Evolutionary conservation across 2,329 filamentous ascomycete genomes (phyloP).

Genomic region (Coniella lustricola): DNA sequence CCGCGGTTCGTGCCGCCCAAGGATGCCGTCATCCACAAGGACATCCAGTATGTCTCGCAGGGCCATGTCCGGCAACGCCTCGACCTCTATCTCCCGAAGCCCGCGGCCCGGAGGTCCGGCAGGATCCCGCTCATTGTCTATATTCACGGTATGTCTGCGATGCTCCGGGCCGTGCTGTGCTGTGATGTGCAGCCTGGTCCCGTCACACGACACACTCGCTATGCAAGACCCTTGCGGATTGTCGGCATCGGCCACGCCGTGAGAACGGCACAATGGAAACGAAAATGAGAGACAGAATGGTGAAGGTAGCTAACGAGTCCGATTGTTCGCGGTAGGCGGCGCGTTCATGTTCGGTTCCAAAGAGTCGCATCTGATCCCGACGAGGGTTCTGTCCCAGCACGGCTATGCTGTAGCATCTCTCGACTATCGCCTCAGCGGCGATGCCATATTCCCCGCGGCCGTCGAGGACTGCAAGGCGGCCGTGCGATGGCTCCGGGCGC

Average conservation of each 20-base stretch:
- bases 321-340: conserved; percentile 1
- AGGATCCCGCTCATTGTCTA: conserved; percentile 12
- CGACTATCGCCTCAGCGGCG: conserved; percentile 15
- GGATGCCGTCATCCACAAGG: conserved; percentile 7
- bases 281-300: too few species aligned
- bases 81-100: conserved; percentile 13
- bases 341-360: conserved; percentile 14
- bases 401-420: conserved; percentile 13
- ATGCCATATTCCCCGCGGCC: conserved; percentile 12
- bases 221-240: too few species aligned
- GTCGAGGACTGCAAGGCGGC: conserved; percentile 16
- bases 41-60: conserved; percentile 12
- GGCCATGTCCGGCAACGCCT: conserved; percentile 11
- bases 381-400: conserved; percentile 7
- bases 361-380: conserved; percentile 9
- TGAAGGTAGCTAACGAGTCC: background rate
- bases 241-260: too few species aligned
- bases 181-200: too few species aligned
- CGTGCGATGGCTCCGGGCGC: conserved; percentile 13
- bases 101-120: background rate
- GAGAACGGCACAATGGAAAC: too few species aligned
- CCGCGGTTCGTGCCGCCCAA: conserved; percentile 10
- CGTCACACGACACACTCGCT: too few species aligned
- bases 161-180: too few species aligned
- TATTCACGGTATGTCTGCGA: conserved; percentile 7